Evolutionary conservation across 805 yeast species (phyloP).

Genomic region (Schwanniomyces sp.): DNA sequence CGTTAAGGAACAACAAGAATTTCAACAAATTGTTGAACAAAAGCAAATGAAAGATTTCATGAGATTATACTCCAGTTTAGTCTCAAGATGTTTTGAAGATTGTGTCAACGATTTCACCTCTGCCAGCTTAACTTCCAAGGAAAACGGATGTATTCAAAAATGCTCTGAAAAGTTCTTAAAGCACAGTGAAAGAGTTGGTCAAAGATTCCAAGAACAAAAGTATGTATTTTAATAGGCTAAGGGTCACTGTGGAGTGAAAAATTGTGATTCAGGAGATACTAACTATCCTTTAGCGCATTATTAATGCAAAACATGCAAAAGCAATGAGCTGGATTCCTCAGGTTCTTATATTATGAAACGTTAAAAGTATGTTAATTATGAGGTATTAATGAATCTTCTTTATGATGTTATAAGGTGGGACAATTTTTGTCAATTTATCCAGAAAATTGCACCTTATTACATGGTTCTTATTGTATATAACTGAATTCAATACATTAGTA

Average conservation of each 20-base stretch:
- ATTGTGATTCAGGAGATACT: slow-evolving; percentile 13
- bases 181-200: slow-evolving; percentile 97
- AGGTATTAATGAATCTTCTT: slow-evolving; percentile 3
- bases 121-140: slow-evolving; percentile 79
- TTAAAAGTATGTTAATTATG: background rate
- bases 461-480: slow-evolving; percentile 6
- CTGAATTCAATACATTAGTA: slow-evolving; percentile 1
- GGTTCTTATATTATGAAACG: slow-evolving; percentile 1
- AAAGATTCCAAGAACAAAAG: slow-evolving; percentile 98
- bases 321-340: slow-evolving; percentile 11
- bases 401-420: background rate
- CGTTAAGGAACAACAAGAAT: slow-evolving; percentile 94
- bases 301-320: slow-evolving; percentile 66
- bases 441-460: background rate
- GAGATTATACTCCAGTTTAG: slow-evolving; percentile 92
- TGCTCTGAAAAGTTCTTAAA: slow-evolving; percentile 98
- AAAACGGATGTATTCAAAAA: slow-evolving; percentile 79
- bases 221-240: slow-evolving; percentile 19
- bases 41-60: slow-evolving; percentile 99
- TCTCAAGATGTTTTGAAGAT: slow-evolving; percentile 95
- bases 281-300: slow-evolving; percentile 45
- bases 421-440: background rate
- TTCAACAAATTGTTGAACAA: slow-evolving; percentile 91
- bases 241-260: background rate
- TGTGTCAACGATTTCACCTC: slow-evolving; percentile 99